Conservation (phyloP, 2,329 filamentous ascomycete genomes). For the Penicillium sp. region DNA sequence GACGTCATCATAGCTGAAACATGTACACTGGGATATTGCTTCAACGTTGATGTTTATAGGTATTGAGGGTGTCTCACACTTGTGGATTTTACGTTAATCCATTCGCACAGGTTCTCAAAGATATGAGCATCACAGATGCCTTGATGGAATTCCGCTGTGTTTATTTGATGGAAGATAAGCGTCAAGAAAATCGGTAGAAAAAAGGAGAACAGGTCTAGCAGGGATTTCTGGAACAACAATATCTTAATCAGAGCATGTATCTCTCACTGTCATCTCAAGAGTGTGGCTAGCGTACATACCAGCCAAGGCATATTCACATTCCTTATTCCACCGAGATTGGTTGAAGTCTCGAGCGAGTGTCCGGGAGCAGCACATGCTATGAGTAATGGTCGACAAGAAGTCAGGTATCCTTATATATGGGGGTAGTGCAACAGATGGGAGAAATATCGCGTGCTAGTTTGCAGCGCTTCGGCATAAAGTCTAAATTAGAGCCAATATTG, state of each 20-base stretch:
- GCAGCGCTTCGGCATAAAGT: background rate
- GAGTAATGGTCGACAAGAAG: background rate
- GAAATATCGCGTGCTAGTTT: background rate
- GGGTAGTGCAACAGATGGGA: background rate
- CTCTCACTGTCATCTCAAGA: background rate
- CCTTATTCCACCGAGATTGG: conserved; percentile 5
- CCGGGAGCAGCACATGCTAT: background rate
- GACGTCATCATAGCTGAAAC: background rate
- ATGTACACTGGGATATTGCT: background rate
- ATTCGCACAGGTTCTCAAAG: background rate
- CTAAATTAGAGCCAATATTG: background rate
- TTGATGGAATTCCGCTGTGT: background rate
- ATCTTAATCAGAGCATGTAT: no score
- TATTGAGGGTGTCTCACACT: background rate
- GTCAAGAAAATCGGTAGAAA: background rate
- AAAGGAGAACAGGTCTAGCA: background rate
- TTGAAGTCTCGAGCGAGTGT: background rate
- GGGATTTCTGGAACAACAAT: background rate
- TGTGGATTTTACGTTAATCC: no score
- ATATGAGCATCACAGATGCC: background rate
- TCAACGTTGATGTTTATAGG: background rate
- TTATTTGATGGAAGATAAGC: background rate
- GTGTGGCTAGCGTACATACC: conserved; percentile 8
- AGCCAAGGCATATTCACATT: conserved; percentile 17
- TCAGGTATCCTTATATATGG: background rate